Evolutionary conservation across 2,329 filamentous ascomycete species (phyloP).

Genomic region (Arthrinium phaeospermum): DNA sequence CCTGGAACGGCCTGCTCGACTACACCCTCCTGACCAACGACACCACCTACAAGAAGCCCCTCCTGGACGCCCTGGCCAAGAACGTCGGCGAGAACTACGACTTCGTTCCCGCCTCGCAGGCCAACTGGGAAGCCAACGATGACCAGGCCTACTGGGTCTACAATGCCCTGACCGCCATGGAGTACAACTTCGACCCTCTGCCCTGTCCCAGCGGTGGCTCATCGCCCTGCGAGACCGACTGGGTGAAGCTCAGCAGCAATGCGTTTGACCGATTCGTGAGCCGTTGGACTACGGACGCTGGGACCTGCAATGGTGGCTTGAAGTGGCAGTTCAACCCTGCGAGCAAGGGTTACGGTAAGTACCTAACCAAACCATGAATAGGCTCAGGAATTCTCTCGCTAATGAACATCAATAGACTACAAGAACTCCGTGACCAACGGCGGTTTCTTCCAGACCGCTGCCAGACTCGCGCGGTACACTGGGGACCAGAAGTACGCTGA

Average conservation of each 20-base stretch:
- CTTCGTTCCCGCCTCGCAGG: slow-evolving; percentile 31
- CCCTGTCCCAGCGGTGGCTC: slow-evolving; percentile 31
- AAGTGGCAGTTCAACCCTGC: slow-evolving; percentile 65
- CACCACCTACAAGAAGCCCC: slow-evolving; percentile 32
- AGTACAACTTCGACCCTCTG: slow-evolving; percentile 47
- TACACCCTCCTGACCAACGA: slow-evolving; percentile 35
- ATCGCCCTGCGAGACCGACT: slow-evolving; percentile 45
- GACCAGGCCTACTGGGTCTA: slow-evolving; percentile 58
- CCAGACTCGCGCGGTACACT: slow-evolving; percentile 63
- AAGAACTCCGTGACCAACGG: slow-evolving; percentile 48
- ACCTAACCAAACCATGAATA: no score
- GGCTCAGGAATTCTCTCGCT: background rate
- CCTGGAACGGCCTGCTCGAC: slow-evolving; percentile 37
- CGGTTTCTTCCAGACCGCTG: slow-evolving; percentile 44
- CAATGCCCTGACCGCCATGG: slow-evolving; percentile 52
- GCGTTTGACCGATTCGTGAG: slow-evolving; percentile 57
- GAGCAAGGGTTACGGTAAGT: slow-evolving; percentile 55
- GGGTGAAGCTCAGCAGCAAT: slow-evolving; percentile 55
- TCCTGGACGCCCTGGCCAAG: slow-evolving; percentile 30
- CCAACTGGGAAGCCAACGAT: slow-evolving; percentile 47
- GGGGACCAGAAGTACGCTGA: slow-evolving; percentile 61
- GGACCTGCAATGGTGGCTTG: slow-evolving; percentile 58
- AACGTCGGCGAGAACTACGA: slow-evolving; percentile 34
- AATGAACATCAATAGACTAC: slow-evolving; percentile 47
- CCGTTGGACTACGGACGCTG: slow-evolving; percentile 57